Base-by-base conservation (phyloP, 768 basidiomycete species). In the Amanita muscaria region DNA sequence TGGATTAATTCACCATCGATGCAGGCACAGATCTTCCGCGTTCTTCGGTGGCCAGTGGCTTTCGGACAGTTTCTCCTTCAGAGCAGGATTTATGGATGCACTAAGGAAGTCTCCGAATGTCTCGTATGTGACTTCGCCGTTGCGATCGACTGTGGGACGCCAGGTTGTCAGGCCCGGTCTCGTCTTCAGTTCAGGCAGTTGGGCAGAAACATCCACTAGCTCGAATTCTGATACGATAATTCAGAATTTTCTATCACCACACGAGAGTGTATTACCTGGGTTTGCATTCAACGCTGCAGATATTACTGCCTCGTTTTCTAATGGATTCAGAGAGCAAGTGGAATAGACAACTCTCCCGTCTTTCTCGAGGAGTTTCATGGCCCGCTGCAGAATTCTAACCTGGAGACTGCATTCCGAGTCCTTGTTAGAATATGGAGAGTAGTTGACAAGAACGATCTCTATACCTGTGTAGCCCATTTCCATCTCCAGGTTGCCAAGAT, bases 281-380 rank as follows among this genome's bases (percentile, higher is more conserved):
- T 83, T 77, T 1, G 70, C 61, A 48, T 76, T 77, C 29, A 98
- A 69, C 0, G 88, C 91, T 34, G 86, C 82, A 1, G 88, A 84
- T 25, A 98, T 69, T 49, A 98, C 94, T 6, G 96, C 90, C 61
- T 99, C 96, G 59, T 99, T 97, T 64, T 99, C 96, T 10, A 91
- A 74, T 1, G 96, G 96, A 60, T 98, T 98, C 52, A 98, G 69
- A 0, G 93, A 97, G 56, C 96, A 98, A 0, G 96, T 99, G 4
- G 96, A 98, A 60, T 98, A 99, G 14, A 98, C 93, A 49, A 98
- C 84, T 27, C 87, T 80, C 6, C 93, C 94, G n/a, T 81, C 77
- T 9, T 59, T 56, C 23, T 81, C 80, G 31, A 99, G 74, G 64
- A 98, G 74, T 45, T 82, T 79, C 88, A 99, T 96, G 1, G 84